These are phyloP conservation scores for Globisporangium middletonii DNA, from an alignment of 352 stramenopile species.

Conservation along the genomic window DNA sequence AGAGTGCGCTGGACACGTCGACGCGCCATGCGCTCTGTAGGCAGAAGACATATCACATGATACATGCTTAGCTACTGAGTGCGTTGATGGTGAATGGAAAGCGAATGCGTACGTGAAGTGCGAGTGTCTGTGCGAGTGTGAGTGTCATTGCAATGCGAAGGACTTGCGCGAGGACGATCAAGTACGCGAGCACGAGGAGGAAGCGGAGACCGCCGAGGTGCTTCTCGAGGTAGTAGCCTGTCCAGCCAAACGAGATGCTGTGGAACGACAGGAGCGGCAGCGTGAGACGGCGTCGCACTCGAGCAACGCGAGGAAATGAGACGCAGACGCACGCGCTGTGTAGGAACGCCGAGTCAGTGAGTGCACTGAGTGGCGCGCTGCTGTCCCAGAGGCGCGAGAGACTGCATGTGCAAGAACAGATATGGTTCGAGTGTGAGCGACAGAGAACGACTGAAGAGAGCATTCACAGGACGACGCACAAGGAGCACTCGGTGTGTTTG, in stretches of 20 bases:
- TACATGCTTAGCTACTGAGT: background rate
- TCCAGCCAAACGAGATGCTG: slow-evolving; percentile 23
- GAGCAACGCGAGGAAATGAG: background rate
- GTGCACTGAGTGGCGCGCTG: slow-evolving; percentile 1
- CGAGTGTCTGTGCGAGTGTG: slow-evolving; percentile 8
- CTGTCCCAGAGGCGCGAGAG: slow-evolving; percentile 2
- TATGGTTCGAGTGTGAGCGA: background rate
- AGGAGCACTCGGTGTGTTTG: slow-evolving; percentile 8
- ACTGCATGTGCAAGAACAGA: background rate
- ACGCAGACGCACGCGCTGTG: slow-evolving; percentile 11
- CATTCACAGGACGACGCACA: too few relatives aligned
- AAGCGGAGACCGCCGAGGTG: slow-evolving; percentile 20
- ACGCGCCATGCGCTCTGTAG: slow-evolving; percentile 6
- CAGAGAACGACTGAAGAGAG: too few relatives aligned
- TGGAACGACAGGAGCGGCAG: background rate
- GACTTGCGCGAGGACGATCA: slow-evolving; percentile 18
- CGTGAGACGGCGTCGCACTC: background rate
- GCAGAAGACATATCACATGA: background rate
- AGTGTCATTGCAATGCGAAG: slow-evolving; percentile 16
- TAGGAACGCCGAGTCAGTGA: slow-evolving; percentile 7
- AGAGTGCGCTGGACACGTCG: slow-evolving; percentile 21
- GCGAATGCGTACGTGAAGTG: slow-evolving; percentile 17
- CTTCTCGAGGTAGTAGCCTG: slow-evolving; percentile 21
- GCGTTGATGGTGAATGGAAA: too few relatives aligned
- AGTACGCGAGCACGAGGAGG: slow-evolving; percentile 10